Base-by-base conservation (phyloP, 2,329 filamentous ascomycete genomes). In the Boeremia lycopersici region DNA sequence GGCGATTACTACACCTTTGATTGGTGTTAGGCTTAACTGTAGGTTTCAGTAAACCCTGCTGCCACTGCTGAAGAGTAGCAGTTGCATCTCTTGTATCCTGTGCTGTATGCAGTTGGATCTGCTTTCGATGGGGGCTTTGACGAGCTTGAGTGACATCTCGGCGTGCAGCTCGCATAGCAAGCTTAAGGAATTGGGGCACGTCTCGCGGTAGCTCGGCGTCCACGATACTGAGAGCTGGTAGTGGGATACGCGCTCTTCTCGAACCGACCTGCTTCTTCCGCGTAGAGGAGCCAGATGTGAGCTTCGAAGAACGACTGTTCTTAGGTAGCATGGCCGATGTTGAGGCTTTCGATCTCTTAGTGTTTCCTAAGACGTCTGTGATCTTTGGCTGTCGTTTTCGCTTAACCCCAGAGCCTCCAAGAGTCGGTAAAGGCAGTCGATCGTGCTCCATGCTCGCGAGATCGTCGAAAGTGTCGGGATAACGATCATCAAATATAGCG, bases 41-140 rank as follows among this genome's bases (percentile, higher is more conserved):
- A 5, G 64, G 65, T 40, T 62, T 66, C 11, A 74, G 29, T 19
- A 59, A 70, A 15, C 84, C 83, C 31, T 69, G 68, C 59, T 71
- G 78, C 85, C 84, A 86, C 51, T 80, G 74, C 40, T 67, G 71
- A 45, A 87, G 72, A 3, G 77, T 75, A 29, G 65, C 60, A 45
- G 79, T 81, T 7, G 82, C 82, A 62, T 87, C 84, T 42, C 77
- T 73, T 0, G 83, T 86, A 56, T 87, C 85, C 8, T 74, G 62
- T 29, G 70, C 73, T 23, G 80, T 84, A 13, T 78, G 79, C 25
- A 87, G 69, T 46, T 78, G 76, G 44, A 86, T 75, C 33, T 80
- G 74, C 61, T 86, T 86, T 44, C 74, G 71, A 19, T 73, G 76
- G 13, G 81, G 83, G 38, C 79, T 82, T 60, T 81, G 78, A 49